Conservation (phyloP, 768 basidiomycete species). For the Boletus tomentosulus region DNA sequence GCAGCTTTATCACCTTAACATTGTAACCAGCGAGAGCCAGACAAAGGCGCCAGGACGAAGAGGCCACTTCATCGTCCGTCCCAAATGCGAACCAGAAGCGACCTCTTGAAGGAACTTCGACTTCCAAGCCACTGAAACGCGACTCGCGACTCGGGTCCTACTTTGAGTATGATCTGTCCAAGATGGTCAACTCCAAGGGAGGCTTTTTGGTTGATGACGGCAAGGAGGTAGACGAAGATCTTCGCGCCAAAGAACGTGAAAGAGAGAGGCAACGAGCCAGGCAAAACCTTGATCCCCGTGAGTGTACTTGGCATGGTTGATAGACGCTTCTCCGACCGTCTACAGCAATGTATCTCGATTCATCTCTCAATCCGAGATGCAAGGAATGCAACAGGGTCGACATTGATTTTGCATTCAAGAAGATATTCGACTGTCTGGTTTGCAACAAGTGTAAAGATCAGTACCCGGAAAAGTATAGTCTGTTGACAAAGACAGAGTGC, state of each 20-base stretch:
- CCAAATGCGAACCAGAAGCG: slow-evolving; percentile 74
- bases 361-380: slow-evolving; percentile 76
- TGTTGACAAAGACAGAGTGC: slow-evolving; percentile 97
- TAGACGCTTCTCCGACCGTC: neutral
- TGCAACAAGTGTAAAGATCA: slow-evolving; percentile 90
- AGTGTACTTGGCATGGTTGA: neutral
- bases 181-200: slow-evolving; percentile 95
- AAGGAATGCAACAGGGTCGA: slow-evolving; percentile 82
- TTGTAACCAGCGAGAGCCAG: slow-evolving; percentile 60
- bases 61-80: slow-evolving; percentile 39
- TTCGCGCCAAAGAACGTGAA: slow-evolving; percentile 73
- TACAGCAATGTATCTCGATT: slow-evolving; percentile 76
- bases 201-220: slow-evolving; percentile 92
- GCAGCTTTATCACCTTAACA: neutral
- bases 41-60: slow-evolving; percentile 63
- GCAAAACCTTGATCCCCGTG: slow-evolving; percentile 75
- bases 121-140: slow-evolving; percentile 52
- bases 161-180: slow-evolving; percentile 95
- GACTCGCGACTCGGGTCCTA: slow-evolving; percentile 84
- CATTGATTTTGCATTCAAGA: slow-evolving; percentile 78
- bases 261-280: slow-evolving; percentile 72
- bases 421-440: slow-evolving; percentile 79
- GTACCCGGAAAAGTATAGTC: slow-evolving; percentile 86
- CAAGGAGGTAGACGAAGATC: slow-evolving; percentile 74
- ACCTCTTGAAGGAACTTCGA: slow-evolving; percentile 55